Percentiles rank a stretch among this genome's conserved stretches.
phyloP scores from a whole-genome alignment of 1,284 basidiomycete species.

The Boletus calvinii region DNA sequence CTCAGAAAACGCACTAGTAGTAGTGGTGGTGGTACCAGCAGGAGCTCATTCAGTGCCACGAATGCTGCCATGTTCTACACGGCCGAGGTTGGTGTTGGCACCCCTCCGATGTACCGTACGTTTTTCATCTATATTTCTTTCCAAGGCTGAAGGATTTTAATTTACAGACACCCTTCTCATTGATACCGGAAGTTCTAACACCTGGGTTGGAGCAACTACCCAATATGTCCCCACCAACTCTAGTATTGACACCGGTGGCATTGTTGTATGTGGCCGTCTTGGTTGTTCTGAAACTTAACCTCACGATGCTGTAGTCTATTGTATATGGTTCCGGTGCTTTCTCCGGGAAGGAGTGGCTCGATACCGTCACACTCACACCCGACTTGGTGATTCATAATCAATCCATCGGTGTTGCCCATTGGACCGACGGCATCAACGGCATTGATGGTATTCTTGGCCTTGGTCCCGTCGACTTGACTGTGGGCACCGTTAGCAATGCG shows the following conservation, averaged over 20 bases:
- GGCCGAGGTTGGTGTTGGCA: conserved; percentile 44
- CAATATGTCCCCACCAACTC: conserved; percentile 42
- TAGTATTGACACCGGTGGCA: conserved; percentile 43
- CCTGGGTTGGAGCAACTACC: conserved; percentile 39
- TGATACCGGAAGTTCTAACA: conserved; percentile 39
- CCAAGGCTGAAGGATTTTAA: background rate
- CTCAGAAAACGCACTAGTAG: too few relatives aligned
- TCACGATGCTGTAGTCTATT: conserved; percentile 13
- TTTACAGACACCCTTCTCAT: conserved; percentile 25
- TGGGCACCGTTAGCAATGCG: conserved; percentile 32
- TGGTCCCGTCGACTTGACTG: conserved; percentile 53
- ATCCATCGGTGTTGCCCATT: conserved; percentile 52
- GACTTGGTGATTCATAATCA: conserved; percentile 48
- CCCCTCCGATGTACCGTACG: conserved; percentile 44
- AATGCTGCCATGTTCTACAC: conserved; percentile 26
- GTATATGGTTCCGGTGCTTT: conserved; percentile 58
- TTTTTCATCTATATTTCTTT: conserved; percentile 4
- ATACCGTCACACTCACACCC: conserved; percentile 45
- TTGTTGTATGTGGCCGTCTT: conserved; percentile 34
- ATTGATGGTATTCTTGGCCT: conserved; percentile 59
- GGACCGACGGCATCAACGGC: conserved; percentile 40
- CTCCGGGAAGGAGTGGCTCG: conserved; percentile 51
- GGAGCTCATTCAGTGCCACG: too few relatives aligned
- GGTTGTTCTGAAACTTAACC: background rate
- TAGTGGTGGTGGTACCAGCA: too few relatives aligned